Conservation (phyloP, 1,284 basidiomycete species). For the Ustanciosporium gigantosporum region DNA sequence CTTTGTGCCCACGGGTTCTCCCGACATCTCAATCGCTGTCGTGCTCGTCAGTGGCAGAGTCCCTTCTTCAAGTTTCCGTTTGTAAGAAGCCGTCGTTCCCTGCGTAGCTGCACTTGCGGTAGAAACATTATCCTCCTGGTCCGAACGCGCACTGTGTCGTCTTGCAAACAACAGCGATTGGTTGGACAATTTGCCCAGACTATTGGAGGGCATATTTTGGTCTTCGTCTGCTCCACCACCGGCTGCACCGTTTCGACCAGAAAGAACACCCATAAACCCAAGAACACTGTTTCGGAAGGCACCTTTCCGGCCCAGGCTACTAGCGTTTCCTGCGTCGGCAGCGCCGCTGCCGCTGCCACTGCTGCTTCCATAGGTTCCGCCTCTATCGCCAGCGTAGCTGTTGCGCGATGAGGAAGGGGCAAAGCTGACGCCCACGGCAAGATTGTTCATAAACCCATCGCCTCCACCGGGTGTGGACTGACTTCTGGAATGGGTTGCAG, state of each 20-base stretch:
- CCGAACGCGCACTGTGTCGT: conserved; percentile 22
- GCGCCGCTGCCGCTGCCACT: neutral
- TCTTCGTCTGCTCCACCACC: no score
- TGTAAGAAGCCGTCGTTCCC: conserved; percentile 41
- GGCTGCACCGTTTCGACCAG: conserved; percentile 1
- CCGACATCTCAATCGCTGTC: conserved; percentile 29
- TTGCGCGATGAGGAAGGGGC: neutral
- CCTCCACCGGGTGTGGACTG: conserved; percentile 14
- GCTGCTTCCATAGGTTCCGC: neutral
- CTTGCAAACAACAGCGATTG: conserved; percentile 8
- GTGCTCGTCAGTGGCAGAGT: conserved; percentile 24
- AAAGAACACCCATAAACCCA: conserved; percentile 29
- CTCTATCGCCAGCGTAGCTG: neutral
- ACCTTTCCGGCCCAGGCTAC: conserved; percentile 13
- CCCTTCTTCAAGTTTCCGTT: conserved; percentile 32
- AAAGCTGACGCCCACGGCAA: neutral
- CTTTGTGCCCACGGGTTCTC: conserved; percentile 14
- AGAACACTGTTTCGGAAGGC: conserved; percentile 39
- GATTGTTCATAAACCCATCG: neutral
- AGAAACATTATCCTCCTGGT: conserved; percentile 29
- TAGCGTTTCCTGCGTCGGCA: neutral
- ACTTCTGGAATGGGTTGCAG: conserved; percentile 12
- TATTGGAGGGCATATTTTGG: neutral
- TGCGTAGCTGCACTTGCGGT: conserved; percentile 27
- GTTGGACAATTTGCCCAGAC: neutral